Evolutionary conservation across 163 green algal genomes (phyloP).

Genomic region (Picocystis sp.): DNA sequence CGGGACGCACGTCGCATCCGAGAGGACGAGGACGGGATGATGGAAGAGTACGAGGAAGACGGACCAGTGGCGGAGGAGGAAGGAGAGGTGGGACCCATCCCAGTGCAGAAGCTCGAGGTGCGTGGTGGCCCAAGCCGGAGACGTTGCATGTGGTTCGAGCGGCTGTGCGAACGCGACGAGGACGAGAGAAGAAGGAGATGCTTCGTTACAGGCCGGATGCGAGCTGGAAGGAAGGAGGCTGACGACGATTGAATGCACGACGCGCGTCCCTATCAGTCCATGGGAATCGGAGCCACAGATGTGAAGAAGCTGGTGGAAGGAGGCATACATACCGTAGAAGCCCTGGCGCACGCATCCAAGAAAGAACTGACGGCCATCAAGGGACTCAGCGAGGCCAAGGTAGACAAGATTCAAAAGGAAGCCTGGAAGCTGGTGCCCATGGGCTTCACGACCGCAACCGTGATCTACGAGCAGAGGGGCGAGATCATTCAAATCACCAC

Average conservation of each 20-base stretch:
- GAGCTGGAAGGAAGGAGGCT: no score
- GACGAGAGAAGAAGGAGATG: no score
- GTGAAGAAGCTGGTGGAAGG: conserved; percentile 93
- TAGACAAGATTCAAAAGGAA: conserved; percentile 78
- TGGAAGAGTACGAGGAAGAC: not conserved
- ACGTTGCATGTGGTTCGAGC: no score
- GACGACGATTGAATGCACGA: no score
- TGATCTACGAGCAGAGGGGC: conserved; percentile 52
- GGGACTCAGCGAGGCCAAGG: conserved; percentile 89
- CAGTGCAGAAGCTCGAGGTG: conserved; percentile 2
- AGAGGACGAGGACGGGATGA: not conserved
- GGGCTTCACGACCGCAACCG: conserved; percentile 85
- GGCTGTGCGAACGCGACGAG: no score
- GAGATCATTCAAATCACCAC: conserved; percentile 80
- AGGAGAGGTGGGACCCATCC: conserved; percentile 4
- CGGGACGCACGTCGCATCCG: no score
- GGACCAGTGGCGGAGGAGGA: not conserved
- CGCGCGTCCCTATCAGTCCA: not conserved
- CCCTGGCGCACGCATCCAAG: conserved; percentile 58
- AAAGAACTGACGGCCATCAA: conserved; percentile 79
- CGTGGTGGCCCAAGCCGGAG: no score
- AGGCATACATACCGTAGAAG: conserved; percentile 64
- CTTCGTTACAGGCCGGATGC: no score
- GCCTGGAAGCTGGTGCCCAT: conserved; percentile 74
- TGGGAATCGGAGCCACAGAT: conserved; percentile 55